Percentiles rank a stretch among this genome's conserved stretches.
phyloP scores from a whole-genome alignment of 2,329 filamentous ascomycete genomes.

The Neospermospora avenae region DNA sequence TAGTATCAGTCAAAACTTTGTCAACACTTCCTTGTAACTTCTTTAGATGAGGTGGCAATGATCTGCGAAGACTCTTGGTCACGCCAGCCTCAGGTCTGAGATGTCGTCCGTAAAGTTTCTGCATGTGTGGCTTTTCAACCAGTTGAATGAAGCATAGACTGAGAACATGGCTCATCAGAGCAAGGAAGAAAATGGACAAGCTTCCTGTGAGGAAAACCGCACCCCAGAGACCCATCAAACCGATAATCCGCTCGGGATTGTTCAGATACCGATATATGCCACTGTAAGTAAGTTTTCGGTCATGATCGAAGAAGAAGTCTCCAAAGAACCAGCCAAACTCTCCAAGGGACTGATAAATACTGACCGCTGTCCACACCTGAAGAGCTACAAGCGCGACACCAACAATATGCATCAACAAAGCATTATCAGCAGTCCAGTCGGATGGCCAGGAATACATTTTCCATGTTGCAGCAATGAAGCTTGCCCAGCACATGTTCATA shows the following conservation, averaged over 20 bases:
- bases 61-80: slow-evolving; percentile 84
- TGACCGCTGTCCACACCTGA: slow-evolving; percentile 88
- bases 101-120: slow-evolving; percentile 87
- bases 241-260: slow-evolving; percentile 92
- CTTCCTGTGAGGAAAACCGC: slow-evolving; percentile 92
- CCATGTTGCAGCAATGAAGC: slow-evolving; percentile 88
- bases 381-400: slow-evolving; percentile 77
- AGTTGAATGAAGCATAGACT: slow-evolving; percentile 87
- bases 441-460: slow-evolving; percentile 90
- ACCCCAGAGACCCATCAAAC: slow-evolving; percentile 93
- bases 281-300: slow-evolving; percentile 86
- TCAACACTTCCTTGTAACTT: slow-evolving; percentile 85
- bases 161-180: slow-evolving; percentile 79
- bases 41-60: slow-evolving; percentile 77
- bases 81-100: slow-evolving; percentile 85
- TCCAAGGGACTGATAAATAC: slow-evolving; percentile 91
- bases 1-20: slow-evolving; percentile 78
- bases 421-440: slow-evolving; percentile 85
- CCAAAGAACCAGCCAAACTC: slow-evolving; percentile 99
- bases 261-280: slow-evolving; percentile 98
- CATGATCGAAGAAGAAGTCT: slow-evolving; percentile 94
- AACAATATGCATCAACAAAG: slow-evolving; percentile 81
- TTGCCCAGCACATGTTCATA: slow-evolving; percentile 84
- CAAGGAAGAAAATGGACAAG: slow-evolving; percentile 79
- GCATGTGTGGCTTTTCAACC: slow-evolving; percentile 96